These are phyloP conservation scores for Yamadazyma insecticola DNA, from an alignment of 805 yeast genomes.

Conservation along the genomic window DNA sequence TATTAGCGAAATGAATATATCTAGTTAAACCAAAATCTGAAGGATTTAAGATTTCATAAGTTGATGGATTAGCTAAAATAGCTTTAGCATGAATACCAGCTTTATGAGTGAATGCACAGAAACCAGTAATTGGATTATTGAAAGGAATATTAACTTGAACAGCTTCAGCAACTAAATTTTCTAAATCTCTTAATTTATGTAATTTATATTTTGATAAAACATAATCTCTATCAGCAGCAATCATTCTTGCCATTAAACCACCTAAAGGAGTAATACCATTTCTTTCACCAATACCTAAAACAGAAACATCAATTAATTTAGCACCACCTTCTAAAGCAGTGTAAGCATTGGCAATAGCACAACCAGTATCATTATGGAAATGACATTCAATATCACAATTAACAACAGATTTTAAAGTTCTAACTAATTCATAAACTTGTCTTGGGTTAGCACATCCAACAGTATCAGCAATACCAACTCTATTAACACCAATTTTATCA, in stretches of 20 bases:
- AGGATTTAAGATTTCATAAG: slow-evolving; percentile 56
- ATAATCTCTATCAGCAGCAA: slow-evolving; percentile 56
- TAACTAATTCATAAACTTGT: slow-evolving; percentile 57
- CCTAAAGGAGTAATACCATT: slow-evolving; percentile 61
- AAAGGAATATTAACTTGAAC: slow-evolving; percentile 57
- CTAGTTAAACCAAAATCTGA: slow-evolving; percentile 57
- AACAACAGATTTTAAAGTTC: slow-evolving; percentile 53
- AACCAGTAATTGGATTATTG: slow-evolving; percentile 61
- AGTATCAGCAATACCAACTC: slow-evolving; percentile 63
- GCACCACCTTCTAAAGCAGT: slow-evolving; percentile 63
- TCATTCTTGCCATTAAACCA: slow-evolving; percentile 61
- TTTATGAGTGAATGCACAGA: slow-evolving; percentile 62
- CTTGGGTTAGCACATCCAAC: slow-evolving; percentile 63
- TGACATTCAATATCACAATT: slow-evolving; percentile 58
- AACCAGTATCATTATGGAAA: slow-evolving; percentile 61
- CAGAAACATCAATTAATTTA: slow-evolving; percentile 53
- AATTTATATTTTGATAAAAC: slow-evolving; percentile 55
- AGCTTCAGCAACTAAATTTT: slow-evolving; percentile 55
- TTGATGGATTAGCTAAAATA: slow-evolving; percentile 58
- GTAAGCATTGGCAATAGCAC: slow-evolving; percentile 61
- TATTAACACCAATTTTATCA: slow-evolving; percentile 56
- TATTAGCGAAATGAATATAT: slow-evolving; percentile 56
- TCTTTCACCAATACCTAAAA: slow-evolving; percentile 60
- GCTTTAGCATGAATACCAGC: slow-evolving; percentile 65
- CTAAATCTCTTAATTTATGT: slow-evolving; percentile 52